Evolutionary conservation across 495 filamentous ascomycete species (phyloP).

Genomic region (Penicillium paxilli): DNA sequence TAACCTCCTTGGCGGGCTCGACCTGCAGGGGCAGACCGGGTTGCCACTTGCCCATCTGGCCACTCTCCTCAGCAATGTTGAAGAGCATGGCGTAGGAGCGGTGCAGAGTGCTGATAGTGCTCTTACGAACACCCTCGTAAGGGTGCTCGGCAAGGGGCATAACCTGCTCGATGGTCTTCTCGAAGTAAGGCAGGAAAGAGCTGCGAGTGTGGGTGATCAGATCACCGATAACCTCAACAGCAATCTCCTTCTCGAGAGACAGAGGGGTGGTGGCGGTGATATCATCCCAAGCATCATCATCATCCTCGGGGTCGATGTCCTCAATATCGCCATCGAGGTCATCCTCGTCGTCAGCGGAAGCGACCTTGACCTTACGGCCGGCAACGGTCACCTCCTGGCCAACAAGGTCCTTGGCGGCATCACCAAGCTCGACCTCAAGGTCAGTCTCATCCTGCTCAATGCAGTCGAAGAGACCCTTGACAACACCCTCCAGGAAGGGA

Average conservation of each 20-base stretch:
- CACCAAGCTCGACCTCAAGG: conserved; percentile 75
- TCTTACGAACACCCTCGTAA: conserved; percentile 93
- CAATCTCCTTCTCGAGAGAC: conserved; percentile 95
- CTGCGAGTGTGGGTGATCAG: conserved; percentile 80
- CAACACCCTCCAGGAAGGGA: conserved; percentile 80
- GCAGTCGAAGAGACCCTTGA: conserved; percentile 80
- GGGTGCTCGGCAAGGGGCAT: conserved; percentile 78
- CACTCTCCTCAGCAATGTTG: conserved; percentile 78
- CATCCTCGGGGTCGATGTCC: conserved; percentile 68
- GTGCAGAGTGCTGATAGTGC: conserved; percentile 86
- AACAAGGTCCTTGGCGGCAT: conserved; percentile 73
- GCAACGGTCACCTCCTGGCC: conserved; percentile 73
- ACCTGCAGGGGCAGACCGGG: conserved; percentile 82
- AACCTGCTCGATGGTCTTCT: conserved; percentile 83
- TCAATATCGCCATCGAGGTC: conserved; percentile 57
- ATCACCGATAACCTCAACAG: conserved; percentile 91
- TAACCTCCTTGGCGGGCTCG: conserved; percentile 70
- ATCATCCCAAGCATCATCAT: conserved; percentile 84
- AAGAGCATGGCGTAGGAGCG: conserved; percentile 90
- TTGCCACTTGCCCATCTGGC: conserved; percentile 79
- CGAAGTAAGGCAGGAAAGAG: conserved; percentile 80
- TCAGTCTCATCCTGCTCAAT: conserved; percentile 89
- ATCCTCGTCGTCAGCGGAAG: conserved; percentile 56
- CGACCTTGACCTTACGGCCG: conserved; percentile 83
- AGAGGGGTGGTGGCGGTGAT: conserved; percentile 78